Percentiles rank a stretch among this genome's conserved stretches.
Conservation (phyloP, 176 grass and related monocot genomes). For the Cymbopogon citratus region DNA sequence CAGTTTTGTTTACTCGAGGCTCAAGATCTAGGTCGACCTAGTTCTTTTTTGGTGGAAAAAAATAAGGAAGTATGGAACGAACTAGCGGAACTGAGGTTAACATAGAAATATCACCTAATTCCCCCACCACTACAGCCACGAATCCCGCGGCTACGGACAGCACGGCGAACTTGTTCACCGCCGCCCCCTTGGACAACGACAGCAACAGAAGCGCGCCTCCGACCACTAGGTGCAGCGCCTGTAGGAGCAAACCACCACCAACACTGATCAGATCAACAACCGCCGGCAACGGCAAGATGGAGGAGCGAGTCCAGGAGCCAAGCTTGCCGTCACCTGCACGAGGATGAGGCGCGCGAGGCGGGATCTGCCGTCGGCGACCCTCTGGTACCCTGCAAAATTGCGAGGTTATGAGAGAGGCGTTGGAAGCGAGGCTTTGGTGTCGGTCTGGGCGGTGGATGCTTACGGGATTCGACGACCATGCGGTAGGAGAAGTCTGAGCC, state of each 20-base stretch:
- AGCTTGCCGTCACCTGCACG: conserved; percentile 43
- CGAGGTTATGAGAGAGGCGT: background rate
- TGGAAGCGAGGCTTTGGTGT: background rate
- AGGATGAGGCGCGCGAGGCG: conserved; percentile 61
- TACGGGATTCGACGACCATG: conserved; percentile 97
- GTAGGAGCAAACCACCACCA: conserved; percentile 19
- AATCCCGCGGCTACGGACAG: conserved; percentile 57
- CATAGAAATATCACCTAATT: conserved; percentile 53
- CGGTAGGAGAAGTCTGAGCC: conserved; percentile 92
- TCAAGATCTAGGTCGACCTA: background rate
- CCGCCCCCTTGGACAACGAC: conserved; percentile 32
- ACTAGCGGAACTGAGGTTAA: background rate
- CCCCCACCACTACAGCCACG: conserved; percentile 70
- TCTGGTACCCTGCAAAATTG: conserved; percentile 71
- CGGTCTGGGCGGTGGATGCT: background rate
- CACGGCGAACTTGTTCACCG: conserved; percentile 53
- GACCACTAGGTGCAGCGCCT: conserved; percentile 48
- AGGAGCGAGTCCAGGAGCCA: background rate
- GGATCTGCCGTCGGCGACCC: conserved; percentile 64
- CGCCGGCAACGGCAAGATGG: background rate
- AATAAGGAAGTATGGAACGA: background rate
- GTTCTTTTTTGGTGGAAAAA: background rate
- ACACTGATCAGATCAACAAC: conserved; percentile 24
- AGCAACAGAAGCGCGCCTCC: conserved; percentile 49
- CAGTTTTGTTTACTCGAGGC: background rate